Conservation (phyloP, 2,329 filamentous ascomycete species). For the Verticillium tricorpus region DNA sequence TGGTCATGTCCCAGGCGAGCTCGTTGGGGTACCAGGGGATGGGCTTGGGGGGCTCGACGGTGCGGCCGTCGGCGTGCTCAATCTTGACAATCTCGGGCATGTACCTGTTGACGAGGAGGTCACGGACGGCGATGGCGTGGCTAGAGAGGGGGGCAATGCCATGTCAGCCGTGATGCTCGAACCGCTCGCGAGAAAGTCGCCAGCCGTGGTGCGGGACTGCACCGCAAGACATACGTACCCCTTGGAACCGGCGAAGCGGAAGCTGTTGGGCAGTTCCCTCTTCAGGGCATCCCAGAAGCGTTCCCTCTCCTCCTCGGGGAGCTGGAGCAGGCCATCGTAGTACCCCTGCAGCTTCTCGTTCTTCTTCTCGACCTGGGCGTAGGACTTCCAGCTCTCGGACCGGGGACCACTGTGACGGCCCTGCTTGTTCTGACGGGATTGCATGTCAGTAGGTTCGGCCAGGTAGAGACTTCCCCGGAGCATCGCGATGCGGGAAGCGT, state of each 20-base stretch:
- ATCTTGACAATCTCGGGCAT: conserved; percentile 87
- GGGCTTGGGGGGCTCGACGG: conserved; percentile 74
- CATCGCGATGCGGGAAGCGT: not conserved
- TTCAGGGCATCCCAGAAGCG: conserved; percentile 81
- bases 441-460: no score
- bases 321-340: conserved; percentile 73
- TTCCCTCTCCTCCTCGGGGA: conserved; percentile 72
- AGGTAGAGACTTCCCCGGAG: not conserved
- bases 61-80: conserved; percentile 73
- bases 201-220: no score
- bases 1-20: conserved; percentile 97
- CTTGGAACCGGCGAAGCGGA: conserved; percentile 94
- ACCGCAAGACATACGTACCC: conserved; percentile 46
- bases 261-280: conserved; percentile 90
- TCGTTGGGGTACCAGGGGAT: conserved; percentile 93
- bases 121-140: conserved; percentile 88
- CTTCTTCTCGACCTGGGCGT: conserved; percentile 64
- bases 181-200: no score
- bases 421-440: not conserved
- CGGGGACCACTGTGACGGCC: conserved; percentile 4
- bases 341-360: conserved; percentile 84
- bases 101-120: conserved; percentile 81
- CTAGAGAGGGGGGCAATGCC: conserved; percentile 32
- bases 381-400: conserved; percentile 22
- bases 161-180: conserved; percentile 5